Base-by-base conservation (phyloP, 108 stramenopile genomes). In the Mayamaea pseudoterrestris region DNA sequence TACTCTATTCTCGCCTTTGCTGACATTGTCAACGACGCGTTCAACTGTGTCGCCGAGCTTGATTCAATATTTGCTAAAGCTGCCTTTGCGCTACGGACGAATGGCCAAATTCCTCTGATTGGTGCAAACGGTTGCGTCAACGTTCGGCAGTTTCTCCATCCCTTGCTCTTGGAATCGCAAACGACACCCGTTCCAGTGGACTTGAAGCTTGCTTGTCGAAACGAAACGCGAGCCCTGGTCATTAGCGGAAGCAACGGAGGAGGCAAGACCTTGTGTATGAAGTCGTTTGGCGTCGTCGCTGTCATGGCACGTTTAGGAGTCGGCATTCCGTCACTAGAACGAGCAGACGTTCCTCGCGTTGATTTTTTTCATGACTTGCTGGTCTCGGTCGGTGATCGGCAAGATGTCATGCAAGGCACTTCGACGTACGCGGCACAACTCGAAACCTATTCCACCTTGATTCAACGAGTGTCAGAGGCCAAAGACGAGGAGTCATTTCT, bases 231-330 rank as follows among this genome's bases (percentile, higher is more conserved):
- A 22, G 65, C 65, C 0, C 35, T 89, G 21, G 53, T 82, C 9
- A 80, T 83, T 26, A 70, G 65, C 44, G 86, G 86, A 1, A 68
- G 77, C 0, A 89, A 89, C 53, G 74, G 74, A 47, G 86, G 86
- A 11, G 86, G 86, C 1, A 89, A 89, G 44, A 76, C 81, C 0
- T n/a, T 81, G 34, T 45, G 79, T 7, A 47, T 83, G 58, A 89
- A 89, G 54, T 75, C 76, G 0, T 89, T 89, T 58, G 86, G 86
- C 28, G 14, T 80, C 22, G 70, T 51, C n/a, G 51, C 68, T 7
- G 44, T 57, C 1, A 37, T 85, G 35, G 44, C 41, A 5, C 78
- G 63, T 46, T 28, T 78, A 14, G 78, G 66, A 5, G 50, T 85
- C 24, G 78, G 78, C 0, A 62, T 85, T 13, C 47, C 69, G 8